These are phyloP conservation scores for Pseudohyphozyma bogoriensis DNA, from an alignment of 768 basidiomycete species.

Conservation along the genomic window DNA sequence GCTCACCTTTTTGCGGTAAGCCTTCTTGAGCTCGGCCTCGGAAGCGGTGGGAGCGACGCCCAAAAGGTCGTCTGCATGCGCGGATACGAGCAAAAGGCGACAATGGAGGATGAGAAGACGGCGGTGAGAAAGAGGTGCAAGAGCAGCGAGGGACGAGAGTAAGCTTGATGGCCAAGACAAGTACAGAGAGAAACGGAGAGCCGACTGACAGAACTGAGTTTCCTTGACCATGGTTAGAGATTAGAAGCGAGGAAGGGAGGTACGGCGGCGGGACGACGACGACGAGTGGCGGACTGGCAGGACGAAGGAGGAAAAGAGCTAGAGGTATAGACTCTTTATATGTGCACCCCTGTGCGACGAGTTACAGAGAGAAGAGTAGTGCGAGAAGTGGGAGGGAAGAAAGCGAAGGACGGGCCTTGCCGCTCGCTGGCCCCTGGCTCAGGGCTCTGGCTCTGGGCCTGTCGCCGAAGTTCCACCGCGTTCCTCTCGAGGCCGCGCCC, in stretches of 20 bases:
- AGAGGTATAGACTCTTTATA: too few relatives aligned
- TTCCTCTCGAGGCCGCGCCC: too few relatives aligned
- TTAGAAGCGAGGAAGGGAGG: not conserved
- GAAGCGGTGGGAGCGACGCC: conserved; percentile 69
- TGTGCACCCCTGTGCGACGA: too few relatives aligned
- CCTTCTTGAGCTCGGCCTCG: conserved; percentile 83
- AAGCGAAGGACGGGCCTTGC: not conserved
- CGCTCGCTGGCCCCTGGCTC: too few relatives aligned
- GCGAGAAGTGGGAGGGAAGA: too few relatives aligned
- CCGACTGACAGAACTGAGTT: conserved; percentile 16
- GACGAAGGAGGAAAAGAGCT: too few relatives aligned
- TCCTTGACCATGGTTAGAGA: conserved; percentile 33
- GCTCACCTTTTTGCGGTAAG: conserved; percentile 79
- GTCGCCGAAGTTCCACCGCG: too few relatives aligned
- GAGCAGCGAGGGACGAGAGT: not conserved
- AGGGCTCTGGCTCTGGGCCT: too few relatives aligned
- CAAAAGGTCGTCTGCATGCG: conserved; percentile 62
- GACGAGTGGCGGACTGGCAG: not conserved
- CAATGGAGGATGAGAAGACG: not conserved
- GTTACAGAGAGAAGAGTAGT: too few relatives aligned
- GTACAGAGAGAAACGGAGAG: not conserved
- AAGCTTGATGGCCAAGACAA: not conserved
- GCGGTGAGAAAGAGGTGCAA: not conserved
- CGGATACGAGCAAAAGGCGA: not conserved
- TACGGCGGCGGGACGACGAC: not conserved